Base-by-base conservation (phyloP, 768 basidiomycete genomes). In the Hygrocybe coccinea region DNA sequence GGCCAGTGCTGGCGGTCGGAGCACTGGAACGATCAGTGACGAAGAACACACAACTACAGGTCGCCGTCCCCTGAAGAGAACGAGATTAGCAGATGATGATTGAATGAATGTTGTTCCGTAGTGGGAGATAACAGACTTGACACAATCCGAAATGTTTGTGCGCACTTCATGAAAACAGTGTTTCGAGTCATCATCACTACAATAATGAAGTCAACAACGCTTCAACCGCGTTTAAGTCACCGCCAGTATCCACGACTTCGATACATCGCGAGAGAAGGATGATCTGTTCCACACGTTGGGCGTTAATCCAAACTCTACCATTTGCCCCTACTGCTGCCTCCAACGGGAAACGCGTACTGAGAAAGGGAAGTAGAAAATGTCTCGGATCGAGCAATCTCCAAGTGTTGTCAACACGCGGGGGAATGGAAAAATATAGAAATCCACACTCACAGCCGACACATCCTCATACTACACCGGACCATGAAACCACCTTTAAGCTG, bases 291-390 rank as follows among this genome's bases (percentile, higher is more conserved):
- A 79, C 71, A 41, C 89, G 85, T 60, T 86, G 85, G 6, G 91
- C 76, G 56, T 78, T 87, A 61, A 97, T 70, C 95, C 95, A 98
- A 15, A 97, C 83, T 41, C 89, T 82, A 2, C 95, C 95, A 65
- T 99, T 99, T 69, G 89, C 76, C 1, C 97, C 97, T 1, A 93
- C 83, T 1, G 93, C 95, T 2, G 78, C 82, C 64, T 98, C 95
- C 46, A 97, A 79, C 7, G 92, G 90, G 64, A 95, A 92, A 37
- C 79, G 79, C 9, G 83, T 77, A 5, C 94, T 93, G 21, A 97
- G 78, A 1, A 88, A 68, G 5, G 89, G 86, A 3, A 99, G 76
- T 9, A 97, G 74, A 65, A 91, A 94, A 69, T 93, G 85, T 50
- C 81, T 83, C 17, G 88, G 82, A 65, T 90, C 85, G 33, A 97